Conservation (phyloP, 75 land plant genomes). For the Larix kaempferi region DNA sequence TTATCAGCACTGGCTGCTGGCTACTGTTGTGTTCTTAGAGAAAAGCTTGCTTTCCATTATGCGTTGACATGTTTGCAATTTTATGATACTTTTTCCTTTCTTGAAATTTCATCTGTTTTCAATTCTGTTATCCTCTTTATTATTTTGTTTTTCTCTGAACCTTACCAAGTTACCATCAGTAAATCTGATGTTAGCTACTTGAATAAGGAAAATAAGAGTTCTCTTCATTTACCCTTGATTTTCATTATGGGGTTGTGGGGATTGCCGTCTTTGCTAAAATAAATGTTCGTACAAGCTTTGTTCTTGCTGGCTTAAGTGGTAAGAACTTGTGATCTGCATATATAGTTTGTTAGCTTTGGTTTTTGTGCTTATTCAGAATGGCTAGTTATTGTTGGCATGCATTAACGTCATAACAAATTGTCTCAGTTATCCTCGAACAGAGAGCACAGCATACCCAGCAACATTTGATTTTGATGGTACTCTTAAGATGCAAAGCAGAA, state of each 20-base stretch:
- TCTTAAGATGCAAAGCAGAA: conserved; percentile 40
- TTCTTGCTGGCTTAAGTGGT: not conserved
- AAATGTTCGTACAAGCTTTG: not conserved
- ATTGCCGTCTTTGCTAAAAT: no score
- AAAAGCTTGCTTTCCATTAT: no score
- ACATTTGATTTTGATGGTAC: conserved; percentile 82
- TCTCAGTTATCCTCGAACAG: conserved; percentile 94
- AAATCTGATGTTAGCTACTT: not conserved
- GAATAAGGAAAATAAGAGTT: not conserved
- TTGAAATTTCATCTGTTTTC: no score
- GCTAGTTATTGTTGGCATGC: not conserved
- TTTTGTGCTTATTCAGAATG: not conserved
- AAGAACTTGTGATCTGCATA: not conserved
- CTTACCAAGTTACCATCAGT: not conserved
- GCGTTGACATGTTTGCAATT: no score
- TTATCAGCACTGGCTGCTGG: no score
- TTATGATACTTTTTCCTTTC: no score
- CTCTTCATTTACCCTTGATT: no score
- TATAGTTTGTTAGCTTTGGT: not conserved
- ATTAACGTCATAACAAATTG: not conserved
- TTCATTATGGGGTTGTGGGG: no score
- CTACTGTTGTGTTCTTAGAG: no score
- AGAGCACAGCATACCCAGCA: conserved; percentile 92
- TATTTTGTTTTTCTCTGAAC: not conserved
- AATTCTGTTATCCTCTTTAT: not conserved